Evolutionary conservation across 768 basidiomycete species (phyloP), one percentile per base, ranked within the genome.

Genomic region (Tremella fuciformis): DNA sequence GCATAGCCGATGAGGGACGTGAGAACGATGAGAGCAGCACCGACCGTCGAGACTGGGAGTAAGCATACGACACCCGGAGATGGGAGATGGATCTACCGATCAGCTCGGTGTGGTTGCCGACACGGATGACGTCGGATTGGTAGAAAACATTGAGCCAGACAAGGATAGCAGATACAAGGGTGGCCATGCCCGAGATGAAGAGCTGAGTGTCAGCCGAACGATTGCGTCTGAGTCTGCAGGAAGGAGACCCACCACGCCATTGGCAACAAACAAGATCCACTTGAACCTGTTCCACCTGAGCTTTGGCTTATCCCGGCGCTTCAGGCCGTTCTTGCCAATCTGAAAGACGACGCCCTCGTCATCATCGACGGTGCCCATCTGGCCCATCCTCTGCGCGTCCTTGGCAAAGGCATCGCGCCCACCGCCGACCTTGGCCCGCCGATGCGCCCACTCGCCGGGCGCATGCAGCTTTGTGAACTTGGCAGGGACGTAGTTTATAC

Each of bases 281-380:
- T 92, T 91, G 82, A 91, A 91, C 62, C 80, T 82, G 70, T 85
- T 91, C 89, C 89, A 92, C 15, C 85, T 79, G 57, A 87, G 76
- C 37, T 74, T 76, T 65, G 81, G 75, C 59, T 78, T 77, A 34
- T 34, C 29, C 29, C 71, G 58, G 78, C 78, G 26, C 80, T 80
- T 57, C 67, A 77, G 18, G 67, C 76, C 70, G 82, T 83, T 76
- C 78, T 79, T 63, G n/a, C 70, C 71, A 48, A 71, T 40, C 50
- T 72, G 59, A 37, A 66, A 70, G 3, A 67, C 67, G 2, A 70
- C 62, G 2, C 65, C 72, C 39, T 69, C 67, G 59, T 85, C 83
- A 63, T 84, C 83, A 69, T 84, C 84, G 24, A 84, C 83, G 57
- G 84, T 83, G 41, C 78, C 79, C 54, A 78, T 77, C 21, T 71